Conservation (phyloP, 169 alveolate species). For the Eimeria falciformis region DNA sequence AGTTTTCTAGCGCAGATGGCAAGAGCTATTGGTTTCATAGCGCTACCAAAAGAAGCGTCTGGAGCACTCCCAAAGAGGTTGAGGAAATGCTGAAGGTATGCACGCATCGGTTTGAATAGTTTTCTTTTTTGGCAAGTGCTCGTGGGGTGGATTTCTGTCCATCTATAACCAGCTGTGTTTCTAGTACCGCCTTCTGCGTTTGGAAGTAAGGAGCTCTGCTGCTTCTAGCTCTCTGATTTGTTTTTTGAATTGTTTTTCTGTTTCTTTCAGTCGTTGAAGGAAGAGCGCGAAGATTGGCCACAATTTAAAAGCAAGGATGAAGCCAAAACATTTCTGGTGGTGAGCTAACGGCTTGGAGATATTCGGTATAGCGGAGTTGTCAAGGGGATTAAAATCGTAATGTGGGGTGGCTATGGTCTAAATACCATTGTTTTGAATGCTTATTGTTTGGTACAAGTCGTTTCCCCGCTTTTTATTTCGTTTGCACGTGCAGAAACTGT, state of each 20-base stretch:
- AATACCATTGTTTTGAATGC: too few relatives aligned
- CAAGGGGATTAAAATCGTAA: too few relatives aligned
- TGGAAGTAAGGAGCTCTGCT: not conserved
- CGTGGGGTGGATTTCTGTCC: too few relatives aligned
- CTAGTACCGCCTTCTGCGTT: too few relatives aligned
- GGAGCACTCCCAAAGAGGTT: conserved; percentile 89
- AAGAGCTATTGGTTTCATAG: conserved; percentile 85
- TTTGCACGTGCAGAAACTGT: conserved; percentile 50
- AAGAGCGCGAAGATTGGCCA: conserved; percentile 47
- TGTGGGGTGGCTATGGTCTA: too few relatives aligned
- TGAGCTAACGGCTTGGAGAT: too few relatives aligned
- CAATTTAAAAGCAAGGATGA: conserved; percentile 44
- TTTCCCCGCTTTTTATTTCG: too few relatives aligned
- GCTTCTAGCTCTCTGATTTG: too few relatives aligned
- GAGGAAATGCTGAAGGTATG: conserved; percentile 73
- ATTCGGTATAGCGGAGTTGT: too few relatives aligned
- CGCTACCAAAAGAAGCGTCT: conserved; percentile 85
- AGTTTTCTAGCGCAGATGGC: conserved; percentile 89
- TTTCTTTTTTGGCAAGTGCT: not conserved
- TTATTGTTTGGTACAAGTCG: too few relatives aligned
- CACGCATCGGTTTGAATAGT: not conserved
- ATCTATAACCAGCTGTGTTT: too few relatives aligned
- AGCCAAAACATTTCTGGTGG: conserved; percentile 35
- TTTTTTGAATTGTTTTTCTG: too few relatives aligned
- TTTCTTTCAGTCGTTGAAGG: conserved; percentile 10